Base-by-base conservation (phyloP, 768 basidiomycete genomes). In the Pisolithus microcarpus region DNA sequence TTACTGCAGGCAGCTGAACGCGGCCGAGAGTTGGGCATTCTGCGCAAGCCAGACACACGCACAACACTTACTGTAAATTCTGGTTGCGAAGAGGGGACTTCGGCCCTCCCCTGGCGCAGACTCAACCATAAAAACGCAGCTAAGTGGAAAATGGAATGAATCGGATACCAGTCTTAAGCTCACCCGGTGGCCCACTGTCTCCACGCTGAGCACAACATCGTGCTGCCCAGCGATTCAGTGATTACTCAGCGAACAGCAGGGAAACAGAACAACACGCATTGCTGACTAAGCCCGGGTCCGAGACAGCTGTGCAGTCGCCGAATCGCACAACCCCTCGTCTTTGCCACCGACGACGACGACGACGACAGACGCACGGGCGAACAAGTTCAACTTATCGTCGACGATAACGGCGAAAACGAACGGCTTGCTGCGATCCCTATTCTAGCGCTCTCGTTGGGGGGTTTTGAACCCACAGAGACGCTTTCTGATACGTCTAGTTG, bases 1-100 rank as follows among this genome's bases (percentile, higher is more conserved):
- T 43, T 2, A 93, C 84, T 1, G 93, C 91, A 23, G 71, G 56
- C 4, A 77, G 53, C 71, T 72, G 48, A 30, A 34, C 13, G 24
- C 18, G 42, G 1, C 26, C 8, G 30, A 26, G n/a, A 38, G 28
- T 16, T 36, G 13, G 36, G 37, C 13, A 26, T 28, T 30, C 36
- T 7, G 15, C 36, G 18, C 13, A 28, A 8, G 42, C 19, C 30
- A 5, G 8, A 38, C 21, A 31, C 2, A 7, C 34, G 28, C 0
- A 44, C 30, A 37, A 48, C 13, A 48, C 63, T 46, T 30, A 69
- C 65, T n/a, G 66, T 67, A 46, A 67, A 69, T 48, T 69, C 66
- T 24, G 61, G 54, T 31, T 56, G 58, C 15, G 54, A 30, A 10
- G 39, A 31, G 45, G n/a, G 37, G 30, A 5, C 11, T 34, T 34